A percentile compares a stretch with the other conserved stretches of the same genome.
Conservation (phyloP, 2,329 filamentous ascomycete genomes). For the Exserohilum turcica region DNA sequence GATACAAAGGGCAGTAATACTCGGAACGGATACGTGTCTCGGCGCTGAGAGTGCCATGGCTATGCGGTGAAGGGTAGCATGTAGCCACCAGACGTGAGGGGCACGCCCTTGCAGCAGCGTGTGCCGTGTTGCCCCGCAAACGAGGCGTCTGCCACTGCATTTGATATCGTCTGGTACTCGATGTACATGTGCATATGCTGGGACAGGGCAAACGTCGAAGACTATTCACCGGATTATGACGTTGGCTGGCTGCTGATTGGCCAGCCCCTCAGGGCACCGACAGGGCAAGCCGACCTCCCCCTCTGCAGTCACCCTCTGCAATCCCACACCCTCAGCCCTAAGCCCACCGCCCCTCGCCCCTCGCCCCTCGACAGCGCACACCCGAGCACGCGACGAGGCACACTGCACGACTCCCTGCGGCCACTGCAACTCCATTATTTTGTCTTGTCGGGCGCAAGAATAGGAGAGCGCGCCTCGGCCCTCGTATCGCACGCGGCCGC, state of each 20-base stretch:
- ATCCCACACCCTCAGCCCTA: constrained; percentile 29
- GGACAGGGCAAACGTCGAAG: not conserved
- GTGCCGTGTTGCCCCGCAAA: not conserved
- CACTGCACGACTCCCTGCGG: constrained; percentile 13
- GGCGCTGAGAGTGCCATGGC: not conserved
- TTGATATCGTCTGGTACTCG: no score
- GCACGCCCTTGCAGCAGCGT: not conserved
- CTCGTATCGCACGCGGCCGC: constrained; percentile 39
- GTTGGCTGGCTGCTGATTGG: constrained; percentile 21
- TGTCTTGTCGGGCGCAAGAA: constrained; percentile 17
- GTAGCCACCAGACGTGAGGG: not conserved
- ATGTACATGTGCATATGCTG: not conserved
- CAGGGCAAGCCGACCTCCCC: constrained; percentile 13
- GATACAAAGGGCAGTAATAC: not conserved
- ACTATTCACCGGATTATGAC: constrained; percentile 24
- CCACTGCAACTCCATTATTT: constrained; percentile 17
- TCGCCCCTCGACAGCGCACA: constrained; percentile 22
- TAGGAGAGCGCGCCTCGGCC: constrained; percentile 37
- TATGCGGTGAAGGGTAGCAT: not conserved
- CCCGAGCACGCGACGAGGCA: constrained; percentile 41
- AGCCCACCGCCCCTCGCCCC: no score
- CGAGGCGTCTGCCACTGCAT: no score
- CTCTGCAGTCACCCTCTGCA: constrained; percentile 7
- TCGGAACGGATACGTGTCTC: not conserved
- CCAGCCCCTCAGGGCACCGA: constrained; percentile 9